phyloP scores from a whole-genome alignment of 2,329 filamentous ascomycete species.

The Penicillium vulpinum region DNA sequence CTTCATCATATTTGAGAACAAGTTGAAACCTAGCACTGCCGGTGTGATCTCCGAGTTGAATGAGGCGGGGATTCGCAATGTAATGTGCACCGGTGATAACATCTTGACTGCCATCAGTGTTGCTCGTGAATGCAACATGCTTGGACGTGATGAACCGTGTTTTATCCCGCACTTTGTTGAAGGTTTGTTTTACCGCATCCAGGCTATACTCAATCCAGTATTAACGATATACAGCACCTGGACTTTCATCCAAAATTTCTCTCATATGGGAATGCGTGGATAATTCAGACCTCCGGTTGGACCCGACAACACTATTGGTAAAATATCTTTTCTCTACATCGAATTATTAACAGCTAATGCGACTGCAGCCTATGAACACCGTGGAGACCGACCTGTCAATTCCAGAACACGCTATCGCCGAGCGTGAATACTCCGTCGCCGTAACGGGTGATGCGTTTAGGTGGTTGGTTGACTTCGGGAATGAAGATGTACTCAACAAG shows the following conservation, averaged over 20 bases:
- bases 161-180: constrained; percentile 88
- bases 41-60: constrained; percentile 78
- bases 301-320: constrained; percentile 73
- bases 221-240: constrained; percentile 56
- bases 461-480: constrained; percentile 91
- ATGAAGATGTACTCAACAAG: constrained; percentile 71
- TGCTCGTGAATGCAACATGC: constrained; percentile 81
- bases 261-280: constrained; percentile 95
- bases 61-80: constrained; percentile 77
- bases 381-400: constrained; percentile 75
- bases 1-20: constrained; percentile 99
- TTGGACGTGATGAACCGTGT: constrained; percentile 79
- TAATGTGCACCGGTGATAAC: constrained; percentile 99
- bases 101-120: constrained; percentile 96
- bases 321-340: constrained; percentile 19
- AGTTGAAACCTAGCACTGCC: constrained; percentile 84
- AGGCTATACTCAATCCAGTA: background rate
- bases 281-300: constrained; percentile 72
- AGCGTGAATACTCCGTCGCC: constrained; percentile 83
- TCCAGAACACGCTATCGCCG: constrained; percentile 78
- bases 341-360: constrained; percentile 13
- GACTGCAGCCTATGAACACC: constrained; percentile 67
- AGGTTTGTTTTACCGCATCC: constrained; percentile 48
- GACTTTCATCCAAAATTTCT: constrained; percentile 68
- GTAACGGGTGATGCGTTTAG: constrained; percentile 92